Conservation (phyloP, 345 rosid genomes). For the Abelmoschus esculentus region DNA sequence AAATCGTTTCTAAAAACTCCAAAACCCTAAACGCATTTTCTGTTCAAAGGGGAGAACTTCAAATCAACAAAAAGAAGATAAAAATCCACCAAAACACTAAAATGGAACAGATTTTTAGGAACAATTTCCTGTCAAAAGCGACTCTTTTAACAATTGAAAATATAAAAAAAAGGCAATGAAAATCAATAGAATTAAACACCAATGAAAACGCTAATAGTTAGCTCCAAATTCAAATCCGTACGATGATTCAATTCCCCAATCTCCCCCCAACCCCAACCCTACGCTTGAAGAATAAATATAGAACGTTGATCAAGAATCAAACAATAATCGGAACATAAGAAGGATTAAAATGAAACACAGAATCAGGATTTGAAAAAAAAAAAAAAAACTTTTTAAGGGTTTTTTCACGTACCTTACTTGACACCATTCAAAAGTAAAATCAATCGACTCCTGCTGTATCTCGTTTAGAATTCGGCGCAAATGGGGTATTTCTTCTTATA, state of each 20-base stretch:
- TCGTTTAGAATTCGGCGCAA: background rate
- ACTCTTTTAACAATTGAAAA: background rate
- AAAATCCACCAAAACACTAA: background rate
- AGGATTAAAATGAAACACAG: background rate
- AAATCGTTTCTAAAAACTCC: background rate
- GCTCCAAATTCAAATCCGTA: background rate
- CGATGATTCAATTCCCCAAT: background rate
- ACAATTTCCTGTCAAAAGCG: background rate
- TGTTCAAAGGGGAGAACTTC: background rate
- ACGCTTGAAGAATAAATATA: background rate
- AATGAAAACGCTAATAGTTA: background rate
- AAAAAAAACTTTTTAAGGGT: background rate
- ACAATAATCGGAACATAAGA: background rate
- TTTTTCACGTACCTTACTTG: background rate
- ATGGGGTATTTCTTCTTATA: background rate
- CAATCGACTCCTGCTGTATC: background rate
- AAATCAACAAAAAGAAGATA: background rate
- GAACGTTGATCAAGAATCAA: background rate
- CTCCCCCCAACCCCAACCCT: background rate
- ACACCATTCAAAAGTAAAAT: background rate
- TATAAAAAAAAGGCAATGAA: background rate
- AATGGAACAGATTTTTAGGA: background rate
- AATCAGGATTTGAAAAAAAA: background rate
- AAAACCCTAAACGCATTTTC: background rate
- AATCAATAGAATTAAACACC: background rate